These are phyloP conservation scores for Exsudoporus frostii DNA, from an alignment of 768 basidiomycete species.

Conservation along the genomic window DNA sequence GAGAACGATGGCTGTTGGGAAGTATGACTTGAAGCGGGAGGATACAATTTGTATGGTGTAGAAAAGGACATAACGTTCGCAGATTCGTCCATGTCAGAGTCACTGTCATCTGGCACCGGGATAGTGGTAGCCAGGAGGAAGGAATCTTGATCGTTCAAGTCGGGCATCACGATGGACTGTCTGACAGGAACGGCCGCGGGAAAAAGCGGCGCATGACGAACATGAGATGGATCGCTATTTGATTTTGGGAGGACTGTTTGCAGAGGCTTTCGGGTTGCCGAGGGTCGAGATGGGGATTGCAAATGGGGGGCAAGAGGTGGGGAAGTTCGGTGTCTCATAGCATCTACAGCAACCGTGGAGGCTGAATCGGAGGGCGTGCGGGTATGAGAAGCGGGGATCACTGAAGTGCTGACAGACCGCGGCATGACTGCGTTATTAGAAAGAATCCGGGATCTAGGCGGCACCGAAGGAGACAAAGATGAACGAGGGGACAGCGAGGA, in stretches of 20 bases:
- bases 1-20: constrained; percentile 50
- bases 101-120: constrained; percentile 73
- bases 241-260: constrained; percentile 38
- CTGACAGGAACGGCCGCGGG: constrained; percentile 36
- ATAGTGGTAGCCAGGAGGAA: constrained; percentile 68
- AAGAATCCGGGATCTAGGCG: constrained; percentile 42
- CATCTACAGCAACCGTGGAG: constrained; percentile 21
- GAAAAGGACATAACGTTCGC: constrained; percentile 72
- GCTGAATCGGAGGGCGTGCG: constrained; percentile 45
- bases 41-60: constrained; percentile 53
- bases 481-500: constrained; percentile 48
- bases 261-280: constrained; percentile 39
- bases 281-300: constrained; percentile 32
- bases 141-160: constrained; percentile 51
- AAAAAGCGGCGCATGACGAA: constrained; percentile 12
- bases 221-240: constrained; percentile 22
- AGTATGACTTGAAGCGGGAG: constrained; percentile 37
- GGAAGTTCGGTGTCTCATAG: constrained; percentile 43
- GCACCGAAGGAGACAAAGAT: constrained; percentile 44
- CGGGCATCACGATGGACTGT: constrained; percentile 44
- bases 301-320: constrained; percentile 41
- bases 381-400: constrained; percentile 34
- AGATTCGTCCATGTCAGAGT: constrained; percentile 59
- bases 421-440: constrained; percentile 35
- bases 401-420: constrained; percentile 43